phyloP scores from a whole-genome alignment of 306 rosid genomes.

The Medicago ruthenica region DNA sequence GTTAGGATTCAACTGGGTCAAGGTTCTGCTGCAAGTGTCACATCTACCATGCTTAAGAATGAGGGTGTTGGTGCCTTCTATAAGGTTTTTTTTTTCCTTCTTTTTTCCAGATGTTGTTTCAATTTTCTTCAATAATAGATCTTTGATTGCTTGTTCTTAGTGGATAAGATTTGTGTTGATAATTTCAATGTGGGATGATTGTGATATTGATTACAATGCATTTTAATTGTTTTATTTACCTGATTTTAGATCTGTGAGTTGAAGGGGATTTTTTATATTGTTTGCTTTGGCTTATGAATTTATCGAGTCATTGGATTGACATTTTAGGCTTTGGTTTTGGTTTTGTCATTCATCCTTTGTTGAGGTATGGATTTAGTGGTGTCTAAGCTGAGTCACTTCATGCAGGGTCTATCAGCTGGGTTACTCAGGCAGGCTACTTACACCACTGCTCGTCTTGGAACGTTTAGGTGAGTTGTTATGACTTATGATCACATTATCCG shows the following conservation, averaged over 20 bases:
- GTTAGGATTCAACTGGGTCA: conserved; percentile 99
- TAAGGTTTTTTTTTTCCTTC: conserved; percentile 58
- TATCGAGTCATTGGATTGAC: background rate
- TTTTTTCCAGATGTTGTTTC: conserved; percentile 1
- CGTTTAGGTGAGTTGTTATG: conserved; percentile 72
- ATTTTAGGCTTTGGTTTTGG: conserved; percentile 7
- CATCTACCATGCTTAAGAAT: conserved; percentile 79
- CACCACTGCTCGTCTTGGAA: conserved; percentile 97
- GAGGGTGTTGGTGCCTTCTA: conserved; percentile 90
- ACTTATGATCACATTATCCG: background rate
- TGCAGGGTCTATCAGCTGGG: conserved; percentile 97
- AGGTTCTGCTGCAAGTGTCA: conserved; percentile 82
- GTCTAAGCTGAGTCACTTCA: conserved; percentile 40
- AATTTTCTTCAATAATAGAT: conserved; percentile 22
- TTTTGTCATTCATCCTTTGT: background rate
- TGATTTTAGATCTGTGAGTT: conserved; percentile 38
- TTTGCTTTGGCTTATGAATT: conserved; percentile 12
- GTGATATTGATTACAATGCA: background rate
- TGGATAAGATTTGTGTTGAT: conserved; percentile 15
- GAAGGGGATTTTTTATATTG: conserved; percentile 7
- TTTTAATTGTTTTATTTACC: conserved; percentile 13
- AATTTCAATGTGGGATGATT: conserved; percentile 19
- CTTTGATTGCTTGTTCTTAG: conserved; percentile 24
- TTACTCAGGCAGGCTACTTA: conserved; percentile 96
- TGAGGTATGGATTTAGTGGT: conserved; percentile 15